These are phyloP conservation scores for Collybiopsis confluens DNA, from an alignment of 768 basidiomycete genomes.

Conservation along the genomic window DNA sequence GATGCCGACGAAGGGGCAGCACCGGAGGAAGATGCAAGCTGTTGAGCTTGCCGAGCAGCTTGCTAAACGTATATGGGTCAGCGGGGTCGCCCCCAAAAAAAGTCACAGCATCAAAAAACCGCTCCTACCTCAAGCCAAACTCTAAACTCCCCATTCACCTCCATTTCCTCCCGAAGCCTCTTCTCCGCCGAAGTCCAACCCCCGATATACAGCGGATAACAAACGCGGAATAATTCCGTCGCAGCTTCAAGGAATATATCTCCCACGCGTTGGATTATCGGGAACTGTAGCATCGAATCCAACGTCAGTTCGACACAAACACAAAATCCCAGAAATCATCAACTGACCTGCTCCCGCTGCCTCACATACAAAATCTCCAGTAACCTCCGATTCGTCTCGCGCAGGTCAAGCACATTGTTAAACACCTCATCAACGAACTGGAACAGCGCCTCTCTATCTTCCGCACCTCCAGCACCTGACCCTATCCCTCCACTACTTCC, in stretches of 20 bases:
- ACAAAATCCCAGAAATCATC: too few species aligned
- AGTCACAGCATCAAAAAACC: constrained; percentile 47
- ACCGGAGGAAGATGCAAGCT: neutral
- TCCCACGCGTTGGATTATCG: constrained; percentile 80
- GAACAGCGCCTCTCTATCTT: constrained; percentile 42
- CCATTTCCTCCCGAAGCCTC: constrained; percentile 81
- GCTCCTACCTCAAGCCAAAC: constrained; percentile 64
- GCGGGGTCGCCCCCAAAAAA: too few species aligned
- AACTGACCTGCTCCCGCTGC: constrained; percentile 64
- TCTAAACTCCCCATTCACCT: constrained; percentile 75
- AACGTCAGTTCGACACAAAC: too few species aligned
- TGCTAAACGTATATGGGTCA: too few species aligned
- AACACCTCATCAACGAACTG: constrained; percentile 90
- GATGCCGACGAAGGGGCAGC: too few species aligned
- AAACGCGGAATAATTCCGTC: constrained; percentile 71
- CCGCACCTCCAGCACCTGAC: neutral
- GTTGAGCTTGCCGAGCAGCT: neutral
- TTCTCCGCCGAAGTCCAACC: constrained; percentile 84
- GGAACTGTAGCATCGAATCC: constrained; percentile 27
- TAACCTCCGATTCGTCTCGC: constrained; percentile 77
- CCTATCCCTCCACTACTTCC: neutral
- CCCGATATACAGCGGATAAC: constrained; percentile 84
- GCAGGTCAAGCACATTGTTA: constrained; percentile 82
- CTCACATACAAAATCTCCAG: constrained; percentile 83
- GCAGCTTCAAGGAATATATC: constrained; percentile 87